Conservation (phyloP, 169 alveolate genomes). For the Amoebophrya sp. region DNA sequence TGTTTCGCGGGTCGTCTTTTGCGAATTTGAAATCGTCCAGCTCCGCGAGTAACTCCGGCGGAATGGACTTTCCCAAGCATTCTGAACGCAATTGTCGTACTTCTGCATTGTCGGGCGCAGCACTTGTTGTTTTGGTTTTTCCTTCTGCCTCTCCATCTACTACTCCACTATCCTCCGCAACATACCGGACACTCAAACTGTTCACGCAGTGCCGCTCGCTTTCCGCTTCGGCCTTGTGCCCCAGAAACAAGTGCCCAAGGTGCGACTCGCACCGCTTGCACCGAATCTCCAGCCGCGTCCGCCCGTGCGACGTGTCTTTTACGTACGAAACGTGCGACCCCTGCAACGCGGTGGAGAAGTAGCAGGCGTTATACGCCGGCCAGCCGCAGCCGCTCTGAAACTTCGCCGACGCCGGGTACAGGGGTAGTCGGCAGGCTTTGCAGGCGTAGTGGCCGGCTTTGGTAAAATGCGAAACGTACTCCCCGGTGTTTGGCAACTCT, state of each 20-base stretch:
- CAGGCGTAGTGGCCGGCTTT: background rate
- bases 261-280: background rate
- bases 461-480: background rate
- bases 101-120: background rate
- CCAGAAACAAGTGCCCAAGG: background rate
- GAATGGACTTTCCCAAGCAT: no score
- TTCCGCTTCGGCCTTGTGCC: background rate
- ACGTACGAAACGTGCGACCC: background rate
- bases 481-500: background rate
- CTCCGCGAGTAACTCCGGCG: background rate
- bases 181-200: background rate
- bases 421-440: background rate
- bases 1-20: background rate
- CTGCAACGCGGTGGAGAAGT: background rate
- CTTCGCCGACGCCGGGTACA: background rate
- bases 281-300: background rate
- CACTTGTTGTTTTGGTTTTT: background rate
- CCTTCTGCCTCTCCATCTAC: background rate
- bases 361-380: background rate
- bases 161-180: background rate
- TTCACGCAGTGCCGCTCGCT: background rate
- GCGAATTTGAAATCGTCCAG: background rate
- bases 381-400: background rate
- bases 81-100: no score
- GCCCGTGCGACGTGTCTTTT: background rate